Percentiles rank a stretch among this genome's conserved stretches.
Conservation (phyloP, 225 moss, liverwort and hornwort genomes). For the Polytrichum formosum region DNA sequence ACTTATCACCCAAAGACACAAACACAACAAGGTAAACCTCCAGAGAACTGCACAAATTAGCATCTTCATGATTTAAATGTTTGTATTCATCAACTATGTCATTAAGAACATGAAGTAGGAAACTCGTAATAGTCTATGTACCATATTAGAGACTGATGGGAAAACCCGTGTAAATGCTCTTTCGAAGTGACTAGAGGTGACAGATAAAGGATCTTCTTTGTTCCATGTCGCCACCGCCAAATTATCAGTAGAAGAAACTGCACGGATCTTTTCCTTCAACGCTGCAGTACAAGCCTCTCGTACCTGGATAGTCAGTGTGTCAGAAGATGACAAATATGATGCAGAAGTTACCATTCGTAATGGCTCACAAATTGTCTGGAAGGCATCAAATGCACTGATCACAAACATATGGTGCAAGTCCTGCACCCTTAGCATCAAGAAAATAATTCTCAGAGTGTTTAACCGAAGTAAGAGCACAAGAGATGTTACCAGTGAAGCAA, state of each 20-base stretch:
- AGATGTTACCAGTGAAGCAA: slow-evolving; percentile 69
- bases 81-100: neutral
- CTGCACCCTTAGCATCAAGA: neutral
- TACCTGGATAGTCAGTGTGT: slow-evolving; percentile 38
- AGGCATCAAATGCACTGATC: too few species aligned
- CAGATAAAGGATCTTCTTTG: slow-evolving; percentile 20
- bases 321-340: neutral
- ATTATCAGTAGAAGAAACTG: slow-evolving; percentile 23
- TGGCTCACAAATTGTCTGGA: neutral
- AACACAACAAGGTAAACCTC: neutral
- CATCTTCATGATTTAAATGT: neutral
- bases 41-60: too few species aligned
- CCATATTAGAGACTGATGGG: slow-evolving; percentile 81
- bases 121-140: slow-evolving; percentile 12
- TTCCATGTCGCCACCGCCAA: slow-evolving; percentile 19
- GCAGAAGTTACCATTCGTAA: neutral
- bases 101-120: neutral
- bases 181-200: slow-evolving; percentile 67
- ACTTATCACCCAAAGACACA: neutral
- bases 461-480: too few species aligned
- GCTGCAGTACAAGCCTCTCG: slow-evolving; percentile 90
- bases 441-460: slow-evolving; percentile 8
- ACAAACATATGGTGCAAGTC: too few species aligned
- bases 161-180: slow-evolving; percentile 70
- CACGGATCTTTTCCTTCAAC: slow-evolving; percentile 58